Percentiles rank a stretch among this genome's conserved stretches.
Evolutionary conservation across 176 grass and related monocot species (phyloP).

Genomic region (Leersia perrieri): DNA sequence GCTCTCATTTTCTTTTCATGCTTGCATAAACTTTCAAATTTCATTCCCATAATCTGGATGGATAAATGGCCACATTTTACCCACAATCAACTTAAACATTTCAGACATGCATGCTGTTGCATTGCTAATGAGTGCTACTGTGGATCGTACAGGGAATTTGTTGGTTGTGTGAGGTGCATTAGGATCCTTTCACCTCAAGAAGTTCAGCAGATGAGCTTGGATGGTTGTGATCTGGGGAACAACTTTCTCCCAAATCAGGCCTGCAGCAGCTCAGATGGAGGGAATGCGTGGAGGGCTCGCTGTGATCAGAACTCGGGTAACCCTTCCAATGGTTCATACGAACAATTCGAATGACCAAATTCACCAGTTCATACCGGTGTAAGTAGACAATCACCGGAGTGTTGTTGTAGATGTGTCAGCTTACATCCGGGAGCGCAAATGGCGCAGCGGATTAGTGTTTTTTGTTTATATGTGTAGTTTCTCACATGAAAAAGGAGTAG

Average conservation of each 20-base stretch:
- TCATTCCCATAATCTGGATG: background rate
- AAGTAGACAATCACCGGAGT: background rate
- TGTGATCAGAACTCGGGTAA: conserved; percentile 79
- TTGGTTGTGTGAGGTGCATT: conserved; percentile 65
- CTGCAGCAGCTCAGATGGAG: conserved; percentile 61
- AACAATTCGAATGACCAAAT: conserved; percentile 67
- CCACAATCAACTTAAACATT: background rate
- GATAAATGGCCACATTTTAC: background rate
- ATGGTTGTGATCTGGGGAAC: conserved; percentile 59
- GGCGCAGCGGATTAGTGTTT: conserved; percentile 25
- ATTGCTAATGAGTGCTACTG: background rate
- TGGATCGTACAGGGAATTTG: conserved; percentile 67
- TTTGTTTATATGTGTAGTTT: conserved; percentile 60
- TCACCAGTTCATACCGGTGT: background rate
- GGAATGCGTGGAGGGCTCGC: conserved; percentile 59
- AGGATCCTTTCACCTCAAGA: conserved; percentile 75
- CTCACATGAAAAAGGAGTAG: conserved; percentile 43
- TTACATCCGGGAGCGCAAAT: conserved; percentile 36
- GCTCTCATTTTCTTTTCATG: background rate
- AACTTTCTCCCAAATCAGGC: conserved; percentile 60
- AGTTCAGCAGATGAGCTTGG: conserved; percentile 79
- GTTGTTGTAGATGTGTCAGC: conserved; percentile 44
- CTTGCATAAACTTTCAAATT: background rate
- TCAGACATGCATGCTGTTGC: background rate
- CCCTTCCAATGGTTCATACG: conserved; percentile 71